phyloP scores from a whole-genome alignment of 306 rosid species.

The Myrica gale region DNA sequence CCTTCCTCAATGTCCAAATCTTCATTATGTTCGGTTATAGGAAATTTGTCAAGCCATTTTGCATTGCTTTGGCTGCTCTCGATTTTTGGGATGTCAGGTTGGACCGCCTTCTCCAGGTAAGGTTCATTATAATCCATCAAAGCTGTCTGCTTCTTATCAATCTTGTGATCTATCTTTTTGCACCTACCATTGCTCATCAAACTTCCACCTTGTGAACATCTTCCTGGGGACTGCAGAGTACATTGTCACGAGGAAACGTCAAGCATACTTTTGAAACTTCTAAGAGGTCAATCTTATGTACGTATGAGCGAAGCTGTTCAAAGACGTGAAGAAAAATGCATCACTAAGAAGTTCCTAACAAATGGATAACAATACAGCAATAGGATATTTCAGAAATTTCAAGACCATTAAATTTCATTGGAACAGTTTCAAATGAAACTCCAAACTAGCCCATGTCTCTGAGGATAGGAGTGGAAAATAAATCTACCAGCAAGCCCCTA shows the following conservation, averaged over 20 bases:
- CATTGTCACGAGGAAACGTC: conserved; percentile 35
- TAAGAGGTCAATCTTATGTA: conserved; percentile 18
- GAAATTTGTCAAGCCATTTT: conserved; percentile 33
- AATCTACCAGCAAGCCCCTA: conserved; percentile 14
- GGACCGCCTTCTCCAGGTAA: conserved; percentile 18
- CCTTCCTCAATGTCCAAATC: conserved; percentile 53
- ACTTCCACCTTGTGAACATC: conserved; percentile 36
- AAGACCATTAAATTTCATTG: not conserved
- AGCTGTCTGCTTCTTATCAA: conserved; percentile 34
- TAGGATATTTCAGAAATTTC: not conserved
- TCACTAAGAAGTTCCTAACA: conserved; percentile 1
- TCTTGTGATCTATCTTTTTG: conserved; percentile 37
- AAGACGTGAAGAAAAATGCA: conserved; percentile 18
- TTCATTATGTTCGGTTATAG: conserved; percentile 34
- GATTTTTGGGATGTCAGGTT: conserved; percentile 10
- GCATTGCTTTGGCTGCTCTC: conserved; percentile 16
- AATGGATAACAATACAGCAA: not conserved
- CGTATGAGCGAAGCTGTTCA: conserved; percentile 7
- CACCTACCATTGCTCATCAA: conserved; percentile 31
- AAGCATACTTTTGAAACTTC: conserved; percentile 15
- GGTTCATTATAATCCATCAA: conserved; percentile 31
- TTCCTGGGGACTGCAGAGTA: conserved; percentile 52
- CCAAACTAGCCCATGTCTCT: conserved; percentile 7
- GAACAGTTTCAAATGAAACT: not conserved
- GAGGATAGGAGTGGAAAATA: conserved; percentile 7